Percentiles rank a stretch among this genome's conserved stretches.
These are phyloP conservation scores for Inga laurina DNA, from an alignment of 306 rosid genomes.

Conservation along the genomic window DNA sequence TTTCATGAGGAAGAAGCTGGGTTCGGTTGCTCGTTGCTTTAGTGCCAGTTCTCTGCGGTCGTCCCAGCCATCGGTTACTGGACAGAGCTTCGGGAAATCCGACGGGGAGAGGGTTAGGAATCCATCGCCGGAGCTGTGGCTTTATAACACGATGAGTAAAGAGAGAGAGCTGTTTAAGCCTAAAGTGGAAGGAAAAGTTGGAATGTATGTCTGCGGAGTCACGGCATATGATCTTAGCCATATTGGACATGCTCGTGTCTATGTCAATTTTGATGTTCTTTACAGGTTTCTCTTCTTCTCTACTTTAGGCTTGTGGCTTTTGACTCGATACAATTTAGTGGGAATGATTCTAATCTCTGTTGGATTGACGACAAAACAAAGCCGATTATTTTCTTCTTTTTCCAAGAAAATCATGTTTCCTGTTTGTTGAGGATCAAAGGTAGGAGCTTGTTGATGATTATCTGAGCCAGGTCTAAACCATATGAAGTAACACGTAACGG, in stretches of 20 bases:
- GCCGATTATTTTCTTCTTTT: not conserved
- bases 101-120: conserved; percentile 4
- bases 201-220: conserved; percentile 97
- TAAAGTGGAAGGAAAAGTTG: conserved; percentile 74
- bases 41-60: conserved; percentile 40
- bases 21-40: conserved; percentile 29
- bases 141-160: conserved; percentile 82
- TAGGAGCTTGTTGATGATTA: no score
- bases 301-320: not conserved
- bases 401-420: not conserved
- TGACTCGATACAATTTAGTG: not conserved
- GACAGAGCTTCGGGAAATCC: conserved; percentile 26
- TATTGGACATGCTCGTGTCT: conserved; percentile 97
- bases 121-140: conserved; percentile 61
- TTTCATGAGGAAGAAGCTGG: conserved; percentile 21
- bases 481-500: no score
- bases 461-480: no score
- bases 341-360: not conserved
- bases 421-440: no score
- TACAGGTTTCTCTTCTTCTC: conserved; percentile 59
- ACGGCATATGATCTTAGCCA: conserved; percentile 97
- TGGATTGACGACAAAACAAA: conserved; percentile 2
- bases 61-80: conserved; percentile 44
- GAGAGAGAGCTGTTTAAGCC: conserved; percentile 67
- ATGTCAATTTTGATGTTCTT: conserved; percentile 89